Conservation (phyloP, 176 grass and related monocot genomes). For the Thinopyrum elongatum region DNA sequence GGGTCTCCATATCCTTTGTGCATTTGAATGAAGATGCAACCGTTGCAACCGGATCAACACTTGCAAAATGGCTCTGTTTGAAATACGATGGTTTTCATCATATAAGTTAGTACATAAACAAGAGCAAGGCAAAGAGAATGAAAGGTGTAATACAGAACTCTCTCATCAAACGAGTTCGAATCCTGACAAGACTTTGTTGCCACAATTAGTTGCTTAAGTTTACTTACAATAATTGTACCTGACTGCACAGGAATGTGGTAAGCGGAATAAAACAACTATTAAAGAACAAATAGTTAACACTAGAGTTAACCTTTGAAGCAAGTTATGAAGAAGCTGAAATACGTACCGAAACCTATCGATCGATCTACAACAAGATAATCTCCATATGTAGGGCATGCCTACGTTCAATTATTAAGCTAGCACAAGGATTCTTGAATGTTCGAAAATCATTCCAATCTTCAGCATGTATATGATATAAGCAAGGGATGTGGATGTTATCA, state of each 20-base stretch:
- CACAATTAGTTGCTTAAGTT: background rate
- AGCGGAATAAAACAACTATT: background rate
- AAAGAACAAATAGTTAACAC: background rate
- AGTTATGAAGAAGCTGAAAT: background rate
- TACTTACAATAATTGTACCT: background rate
- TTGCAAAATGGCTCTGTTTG: constrained; percentile 79
- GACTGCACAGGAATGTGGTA: background rate
- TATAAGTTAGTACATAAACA: background rate
- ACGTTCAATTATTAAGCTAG: too few relatives aligned
- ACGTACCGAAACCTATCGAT: background rate
- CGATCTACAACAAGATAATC: background rate
- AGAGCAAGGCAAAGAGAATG: background rate
- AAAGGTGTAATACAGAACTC: background rate
- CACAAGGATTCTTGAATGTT: background rate
- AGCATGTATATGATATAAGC: background rate
- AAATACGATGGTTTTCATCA: background rate
- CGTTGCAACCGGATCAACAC: constrained; percentile 79
- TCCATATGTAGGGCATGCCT: background rate
- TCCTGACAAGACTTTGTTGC: background rate
- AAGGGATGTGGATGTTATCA: background rate
- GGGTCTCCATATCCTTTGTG: constrained; percentile 58
- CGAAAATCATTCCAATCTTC: background rate
- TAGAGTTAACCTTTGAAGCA: background rate
- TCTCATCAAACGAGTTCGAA: background rate
- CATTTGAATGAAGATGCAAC: constrained; percentile 88